A percentile compares a stretch with the other conserved stretches of the same genome.
phyloP scores from a whole-genome alignment of 306 rosid genomes.

The Castanospermum australe region DNA sequence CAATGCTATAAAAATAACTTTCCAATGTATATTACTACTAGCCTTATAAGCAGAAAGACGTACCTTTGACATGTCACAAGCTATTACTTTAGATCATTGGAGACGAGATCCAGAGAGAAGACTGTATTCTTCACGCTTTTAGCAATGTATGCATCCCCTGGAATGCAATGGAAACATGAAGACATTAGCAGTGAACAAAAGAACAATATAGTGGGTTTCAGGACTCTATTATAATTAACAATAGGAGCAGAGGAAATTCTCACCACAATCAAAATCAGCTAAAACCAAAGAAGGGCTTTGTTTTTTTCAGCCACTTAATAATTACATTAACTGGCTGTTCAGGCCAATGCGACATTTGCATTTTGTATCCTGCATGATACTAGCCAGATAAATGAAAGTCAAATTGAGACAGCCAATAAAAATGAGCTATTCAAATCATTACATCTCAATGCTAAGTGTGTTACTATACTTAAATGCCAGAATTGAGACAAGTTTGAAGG shows the following conservation, averaged over 20 bases:
- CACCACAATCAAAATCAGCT: conserved; percentile 98
- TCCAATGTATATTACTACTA: not conserved
- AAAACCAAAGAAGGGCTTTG: conserved; percentile 69
- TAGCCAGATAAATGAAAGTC: conserved; percentile 44
- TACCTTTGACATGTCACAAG: conserved; percentile 95
- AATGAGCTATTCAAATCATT: not conserved
- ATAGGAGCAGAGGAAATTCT: conserved; percentile 27
- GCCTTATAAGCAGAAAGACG: conserved; percentile 29
- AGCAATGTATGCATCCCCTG: conserved; percentile 91
- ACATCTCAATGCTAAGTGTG: not conserved
- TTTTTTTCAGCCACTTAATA: conserved; percentile 73
- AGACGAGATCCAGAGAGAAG: conserved; percentile 88
- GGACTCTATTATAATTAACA: not conserved
- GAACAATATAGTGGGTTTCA: not conserved
- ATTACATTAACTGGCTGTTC: conserved; percentile 83
- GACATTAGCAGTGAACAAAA: conserved; percentile 11
- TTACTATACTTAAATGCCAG: not conserved
- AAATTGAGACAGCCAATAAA: conserved; percentile 26
- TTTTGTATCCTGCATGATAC: conserved; percentile 97
- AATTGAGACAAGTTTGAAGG: not conserved
- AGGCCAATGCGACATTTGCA: conserved; percentile 94
- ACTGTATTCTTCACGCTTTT: conserved; percentile 81
- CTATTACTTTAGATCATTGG: conserved; percentile 71
- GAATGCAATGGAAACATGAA: conserved; percentile 19
- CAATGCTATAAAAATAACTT: not conserved